phyloP scores from a whole-genome alignment of 1,139 yeast genomes.

The Arxiozyma telluris region DNA sequence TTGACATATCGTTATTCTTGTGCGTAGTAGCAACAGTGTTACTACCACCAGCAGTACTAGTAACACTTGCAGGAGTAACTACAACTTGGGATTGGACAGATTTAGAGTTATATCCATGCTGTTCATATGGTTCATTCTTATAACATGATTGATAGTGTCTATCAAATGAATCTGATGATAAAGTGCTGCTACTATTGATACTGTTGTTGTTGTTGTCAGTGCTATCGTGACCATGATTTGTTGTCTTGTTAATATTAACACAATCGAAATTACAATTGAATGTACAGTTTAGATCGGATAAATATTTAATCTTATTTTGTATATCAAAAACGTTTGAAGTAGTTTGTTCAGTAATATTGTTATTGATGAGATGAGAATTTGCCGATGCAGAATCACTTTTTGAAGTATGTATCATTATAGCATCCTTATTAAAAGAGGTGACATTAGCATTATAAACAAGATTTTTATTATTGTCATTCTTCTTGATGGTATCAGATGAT shows the following conservation, averaged over 20 bases:
- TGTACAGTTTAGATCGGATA: slow-evolving; percentile 4
- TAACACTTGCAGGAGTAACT: neutral
- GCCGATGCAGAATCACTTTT: neutral
- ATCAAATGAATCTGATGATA: slow-evolving; percentile 9
- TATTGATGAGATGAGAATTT: too few relatives aligned
- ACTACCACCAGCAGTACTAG: neutral
- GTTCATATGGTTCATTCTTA: slow-evolving; percentile 1
- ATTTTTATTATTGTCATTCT: neutral
- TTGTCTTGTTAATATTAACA: neutral
- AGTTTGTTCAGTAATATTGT: neutral
- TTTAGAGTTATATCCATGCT: slow-evolving; percentile 2
- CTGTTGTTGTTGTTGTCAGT: neutral
- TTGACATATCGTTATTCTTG: slow-evolving; percentile 17
- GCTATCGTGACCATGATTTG: neutral
- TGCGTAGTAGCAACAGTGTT: slow-evolving; percentile 7
- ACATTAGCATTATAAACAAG: neutral
- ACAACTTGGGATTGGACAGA: neutral
- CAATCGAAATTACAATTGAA: slow-evolving; percentile 1
- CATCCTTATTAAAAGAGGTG: neutral
- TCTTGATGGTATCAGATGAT: neutral
- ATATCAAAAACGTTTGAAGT: neutral
- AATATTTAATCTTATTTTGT: slow-evolving; percentile 1
- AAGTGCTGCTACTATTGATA: neutral
- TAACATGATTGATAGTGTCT: slow-evolving; percentile 21
- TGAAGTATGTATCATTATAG: neutral